Conservation (phyloP, 1,139 yeast genomes). For the Yamadazyma blattariae region DNA sequence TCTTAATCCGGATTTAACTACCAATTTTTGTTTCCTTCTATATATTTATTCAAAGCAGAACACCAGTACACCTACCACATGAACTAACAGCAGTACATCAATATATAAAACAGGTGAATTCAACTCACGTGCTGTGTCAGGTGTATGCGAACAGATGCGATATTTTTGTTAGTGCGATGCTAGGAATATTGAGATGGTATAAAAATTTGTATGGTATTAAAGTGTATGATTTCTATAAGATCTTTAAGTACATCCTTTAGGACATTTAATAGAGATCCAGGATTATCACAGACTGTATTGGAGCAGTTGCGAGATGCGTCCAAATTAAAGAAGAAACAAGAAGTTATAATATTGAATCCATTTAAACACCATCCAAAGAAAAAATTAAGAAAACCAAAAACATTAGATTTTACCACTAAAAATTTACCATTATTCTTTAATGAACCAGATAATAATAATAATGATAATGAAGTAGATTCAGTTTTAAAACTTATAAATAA, state of each 20-base stretch:
- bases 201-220: not conserved
- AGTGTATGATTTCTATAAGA: not conserved
- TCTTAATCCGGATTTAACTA: too few species aligned
- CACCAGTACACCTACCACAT: too few species aligned
- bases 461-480: constrained; percentile 4
- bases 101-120: too few species aligned
- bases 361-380: constrained; percentile 1
- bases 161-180: too few species aligned
- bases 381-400: not conserved
- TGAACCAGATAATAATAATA: not conserved
- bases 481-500: constrained; percentile 11
- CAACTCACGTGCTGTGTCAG: too few species aligned
- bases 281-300: constrained; percentile 12
- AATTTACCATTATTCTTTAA: not conserved
- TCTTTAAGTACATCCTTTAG: not conserved
- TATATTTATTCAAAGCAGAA: too few species aligned
- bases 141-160: too few species aligned
- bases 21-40: too few species aligned
- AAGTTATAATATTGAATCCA: constrained; percentile 2
- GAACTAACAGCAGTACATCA: too few species aligned
- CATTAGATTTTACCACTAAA: not conserved
- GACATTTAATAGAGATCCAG: constrained; percentile 5
- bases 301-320: constrained; percentile 16
- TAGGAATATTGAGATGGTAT: not conserved
- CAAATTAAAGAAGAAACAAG: constrained; percentile 4